phyloP scores from a whole-genome alignment of 2,329 filamentous ascomycete genomes.

The Diplodia intermedia region DNA sequence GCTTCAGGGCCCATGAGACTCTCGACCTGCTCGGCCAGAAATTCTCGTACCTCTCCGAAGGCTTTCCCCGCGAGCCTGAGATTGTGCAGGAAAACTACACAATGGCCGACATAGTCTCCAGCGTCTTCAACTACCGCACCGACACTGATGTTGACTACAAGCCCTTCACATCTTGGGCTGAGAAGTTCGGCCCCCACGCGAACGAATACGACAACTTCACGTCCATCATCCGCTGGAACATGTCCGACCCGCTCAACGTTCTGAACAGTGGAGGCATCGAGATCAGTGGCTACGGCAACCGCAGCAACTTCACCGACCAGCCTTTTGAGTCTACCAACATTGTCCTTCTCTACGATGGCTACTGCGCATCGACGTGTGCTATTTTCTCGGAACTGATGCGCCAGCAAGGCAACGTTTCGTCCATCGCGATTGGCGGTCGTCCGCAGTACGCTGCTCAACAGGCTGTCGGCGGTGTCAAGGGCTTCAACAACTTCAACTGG shows the following conservation, averaged over 20 bases:
- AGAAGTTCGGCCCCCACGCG: constrained; percentile 49
- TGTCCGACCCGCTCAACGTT: constrained; percentile 43
- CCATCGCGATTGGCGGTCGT: constrained; percentile 60
- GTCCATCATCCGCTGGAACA: constrained; percentile 44
- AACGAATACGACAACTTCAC: constrained; percentile 53
- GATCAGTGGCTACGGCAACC: constrained; percentile 45
- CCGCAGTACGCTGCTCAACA: constrained; percentile 58
- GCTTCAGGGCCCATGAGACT: constrained; percentile 59
- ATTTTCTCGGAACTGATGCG: constrained; percentile 64
- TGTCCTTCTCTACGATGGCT: constrained; percentile 64
- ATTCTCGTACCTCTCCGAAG: constrained; percentile 44
- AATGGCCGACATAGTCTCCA: constrained; percentile 49
- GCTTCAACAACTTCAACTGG: constrained; percentile 50
- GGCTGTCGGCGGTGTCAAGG: constrained; percentile 62
- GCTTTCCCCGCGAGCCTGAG: constrained; percentile 43
- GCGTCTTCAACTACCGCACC: constrained; percentile 56
- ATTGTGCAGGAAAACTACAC: constrained; percentile 48
- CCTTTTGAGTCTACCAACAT: constrained; percentile 62
- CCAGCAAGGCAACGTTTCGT: constrained; percentile 61
- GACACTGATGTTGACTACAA: constrained; percentile 57
- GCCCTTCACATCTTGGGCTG: constrained; percentile 55
- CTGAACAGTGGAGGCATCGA: constrained; percentile 46
- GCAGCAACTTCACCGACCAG: constrained; percentile 56
- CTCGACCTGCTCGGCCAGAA: constrained; percentile 55
- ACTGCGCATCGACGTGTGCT: constrained; percentile 66